Base-by-base conservation (phyloP, 2,329 filamentous ascomycete genomes). In the Cytospora leucostoma region DNA sequence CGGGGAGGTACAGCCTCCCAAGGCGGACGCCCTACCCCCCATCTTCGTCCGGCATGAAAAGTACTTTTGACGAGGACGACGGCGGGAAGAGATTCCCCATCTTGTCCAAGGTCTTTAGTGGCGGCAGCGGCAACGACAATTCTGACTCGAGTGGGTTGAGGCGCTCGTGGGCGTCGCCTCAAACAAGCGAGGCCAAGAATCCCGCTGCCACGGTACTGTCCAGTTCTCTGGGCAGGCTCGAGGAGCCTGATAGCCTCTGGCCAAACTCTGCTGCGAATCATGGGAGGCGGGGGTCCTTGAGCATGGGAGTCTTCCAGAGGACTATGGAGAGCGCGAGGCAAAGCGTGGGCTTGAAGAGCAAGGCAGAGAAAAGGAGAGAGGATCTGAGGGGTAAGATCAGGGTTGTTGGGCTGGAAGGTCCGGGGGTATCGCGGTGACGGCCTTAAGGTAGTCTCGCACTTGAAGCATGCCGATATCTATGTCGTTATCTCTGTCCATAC, bases 21-120 rank as follows among this genome's bases (percentile, higher is more conserved):
- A 53, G 61, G 53, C 56, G 52, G 37, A 65, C 53, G 11, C 64
- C 64, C 6, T 65, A 65, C 27, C 64, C 64, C 15, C 57, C 52
- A 1, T 49, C 56, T 4, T 50, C 51, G 12, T 34, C n/a, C 40
- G 38, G 21, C 49, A 34, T 37, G 34, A 35, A 8, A 35, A 60
- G 56, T 27, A 50, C 57, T 11, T 56, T 61, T n/a, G 64, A 65
- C 27, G 61, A 56, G 33, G 62, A 60, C 13, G 54, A 58, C 49
- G 21, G 40, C 34, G 51, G 53, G 21, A 50, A 55, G 49, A 57
- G 64, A 21, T 50, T 59, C 21, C 64, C 64, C 21, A 44, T 65
- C 49, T 53, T 65, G 34, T 54, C 49, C 17, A 55, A 56, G 44
- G 59, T 65, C 7, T 63, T 65, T 5, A 35, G 56, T 17, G 27